Percentiles rank a stretch among this genome's conserved stretches.
Conservation (phyloP, 2,329 filamentous ascomycete genomes). For the Pestalotiopsis sp. region DNA sequence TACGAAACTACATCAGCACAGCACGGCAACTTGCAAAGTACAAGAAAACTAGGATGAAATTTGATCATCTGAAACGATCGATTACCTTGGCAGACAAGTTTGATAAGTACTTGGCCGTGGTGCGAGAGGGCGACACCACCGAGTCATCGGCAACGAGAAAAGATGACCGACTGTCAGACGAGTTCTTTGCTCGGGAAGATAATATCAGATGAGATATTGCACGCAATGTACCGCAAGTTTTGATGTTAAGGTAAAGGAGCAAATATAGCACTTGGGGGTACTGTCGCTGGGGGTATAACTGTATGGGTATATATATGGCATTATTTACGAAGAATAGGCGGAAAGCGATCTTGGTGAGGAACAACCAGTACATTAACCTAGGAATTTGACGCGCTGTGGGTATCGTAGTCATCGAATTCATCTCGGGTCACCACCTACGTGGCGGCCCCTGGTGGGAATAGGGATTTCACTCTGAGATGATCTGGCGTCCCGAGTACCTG, state of each 20-base stretch:
- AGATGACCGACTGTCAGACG: neutral
- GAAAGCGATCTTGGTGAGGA: too few relatives aligned
- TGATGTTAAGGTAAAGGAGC: too few relatives aligned
- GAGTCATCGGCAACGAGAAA: neutral
- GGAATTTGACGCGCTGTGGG: too few relatives aligned
- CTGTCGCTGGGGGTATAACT: too few relatives aligned
- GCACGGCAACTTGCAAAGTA: slow-evolving; percentile 24
- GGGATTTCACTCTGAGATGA: neutral
- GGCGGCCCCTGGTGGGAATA: neutral
- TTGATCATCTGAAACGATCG: neutral
- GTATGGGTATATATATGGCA: too few relatives aligned
- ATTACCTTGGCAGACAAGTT: neutral
- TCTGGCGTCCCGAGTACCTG: neutral
- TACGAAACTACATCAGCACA: slow-evolving; percentile 36
- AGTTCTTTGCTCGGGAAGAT: neutral
- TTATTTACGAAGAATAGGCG: too few relatives aligned
- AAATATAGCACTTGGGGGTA: too few relatives aligned
- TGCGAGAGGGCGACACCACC: neutral
- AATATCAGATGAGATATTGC: neutral
- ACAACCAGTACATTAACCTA: too few relatives aligned
- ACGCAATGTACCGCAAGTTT: too few relatives aligned
- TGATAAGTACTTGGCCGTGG: neutral
- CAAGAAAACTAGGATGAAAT: neutral
- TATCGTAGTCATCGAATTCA: too few relatives aligned
- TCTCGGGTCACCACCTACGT: too few relatives aligned